Evolutionary conservation across 2,329 filamentous ascomycete genomes (phyloP), one percentile per base, ranked within the genome.

Genomic region (Alternaria postmessia): DNA sequence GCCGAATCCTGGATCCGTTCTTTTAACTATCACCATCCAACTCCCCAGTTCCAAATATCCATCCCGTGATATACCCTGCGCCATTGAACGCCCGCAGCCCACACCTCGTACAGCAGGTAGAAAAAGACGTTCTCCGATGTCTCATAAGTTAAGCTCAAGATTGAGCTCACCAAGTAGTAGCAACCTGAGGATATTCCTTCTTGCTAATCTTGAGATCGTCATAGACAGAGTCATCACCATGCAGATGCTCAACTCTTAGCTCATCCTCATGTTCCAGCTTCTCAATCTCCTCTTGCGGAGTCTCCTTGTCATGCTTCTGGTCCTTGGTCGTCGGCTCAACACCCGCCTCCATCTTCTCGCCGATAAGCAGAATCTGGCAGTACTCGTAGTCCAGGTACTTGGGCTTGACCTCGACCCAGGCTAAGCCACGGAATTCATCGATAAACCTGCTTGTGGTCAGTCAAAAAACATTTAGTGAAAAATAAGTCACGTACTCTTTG

Each of bases 281-380:
- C 74, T 93, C 87, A 46, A 96, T 75, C 68, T 92, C 90, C 64
- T 92, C 88, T n/a, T 83, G 80, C 0, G 90, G 89, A 2, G 88
- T 85, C 63, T 88, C 86, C 69, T 89, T 88, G 16, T 77, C 68
- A 6, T 82, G 74, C 63, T 86, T 81, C 69, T 89, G 81, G 44
- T 87, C 79, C 64, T 89, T 88, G 22, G 83, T 81, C 4, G 83
- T 82, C 26, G 85, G 81, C 68, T 88, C 83, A 0, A 87, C 79
- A 0, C 87, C 88, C 61, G 86, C 86, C 0, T 86, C 82, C 24
- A 79, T 81, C 1, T 85, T 85, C 69, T 92, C 88, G 7, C 93
- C 93, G 44, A 97, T 89, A 57, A 97, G 83, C 9, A 97, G 80
- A 54, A 96, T 85, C 73, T 96, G 92, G 0, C 90, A 86, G 65